Evolutionary conservation across 2,329 filamentous ascomycete species (phyloP).

Genomic region (Elsinoe arachidis): DNA sequence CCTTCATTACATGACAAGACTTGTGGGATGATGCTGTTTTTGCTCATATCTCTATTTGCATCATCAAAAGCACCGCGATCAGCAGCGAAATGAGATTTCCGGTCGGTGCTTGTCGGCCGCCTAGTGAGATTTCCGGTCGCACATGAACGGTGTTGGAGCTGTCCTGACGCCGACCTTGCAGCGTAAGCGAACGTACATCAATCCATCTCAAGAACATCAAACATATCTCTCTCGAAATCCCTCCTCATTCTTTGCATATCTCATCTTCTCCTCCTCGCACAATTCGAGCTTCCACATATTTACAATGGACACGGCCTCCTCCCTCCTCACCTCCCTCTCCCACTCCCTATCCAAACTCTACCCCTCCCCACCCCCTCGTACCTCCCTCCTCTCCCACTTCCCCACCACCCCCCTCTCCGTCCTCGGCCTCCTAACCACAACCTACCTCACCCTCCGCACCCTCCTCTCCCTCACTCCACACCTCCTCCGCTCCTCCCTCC

Average conservation of each 20-base stretch:
- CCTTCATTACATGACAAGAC: too few relatives aligned
- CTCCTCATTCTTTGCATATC: too few relatives aligned
- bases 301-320: background rate
- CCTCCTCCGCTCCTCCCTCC: conserved; percentile 20
- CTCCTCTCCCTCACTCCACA: conserved; percentile 20
- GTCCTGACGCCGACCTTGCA: background rate
- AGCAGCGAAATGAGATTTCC: background rate
- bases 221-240: background rate
- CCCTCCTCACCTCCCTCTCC: background rate
- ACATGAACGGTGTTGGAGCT: background rate
- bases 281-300: background rate
- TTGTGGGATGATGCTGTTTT: too few relatives aligned
- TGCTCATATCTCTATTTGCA: too few relatives aligned
- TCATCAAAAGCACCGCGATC: too few relatives aligned
- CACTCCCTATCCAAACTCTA: background rate
- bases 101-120: background rate
- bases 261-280: background rate
- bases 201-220: too few relatives aligned
- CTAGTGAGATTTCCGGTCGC: background rate
- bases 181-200: background rate
- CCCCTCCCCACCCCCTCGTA: background rate
- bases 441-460: conserved; percentile 16
- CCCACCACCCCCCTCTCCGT: conserved; percentile 1
- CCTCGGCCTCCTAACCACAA: conserved; percentile 8
- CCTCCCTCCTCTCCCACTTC: background rate